phyloP scores from a whole-genome alignment of 345 rosid genomes.

The Eucalyptus cloeziana region DNA sequence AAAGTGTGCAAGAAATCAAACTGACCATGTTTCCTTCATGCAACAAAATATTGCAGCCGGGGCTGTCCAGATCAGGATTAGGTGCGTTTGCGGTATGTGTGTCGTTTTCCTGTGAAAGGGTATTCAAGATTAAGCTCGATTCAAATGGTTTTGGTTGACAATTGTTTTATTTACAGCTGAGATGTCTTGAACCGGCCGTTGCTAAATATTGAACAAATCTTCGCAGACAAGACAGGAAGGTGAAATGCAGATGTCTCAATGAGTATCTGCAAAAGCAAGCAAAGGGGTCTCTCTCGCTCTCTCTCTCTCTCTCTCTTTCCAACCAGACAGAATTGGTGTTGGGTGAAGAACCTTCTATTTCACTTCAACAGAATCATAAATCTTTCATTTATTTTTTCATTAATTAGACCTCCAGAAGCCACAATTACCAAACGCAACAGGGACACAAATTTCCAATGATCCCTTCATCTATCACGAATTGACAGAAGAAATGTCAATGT shows the following conservation, averaged over 20 bases:
- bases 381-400: background rate
- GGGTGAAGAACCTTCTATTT: slow-evolving; percentile 21
- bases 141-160: background rate
- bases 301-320: background rate
- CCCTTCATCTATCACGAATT: background rate
- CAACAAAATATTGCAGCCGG: background rate
- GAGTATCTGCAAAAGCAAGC: slow-evolving; percentile 29
- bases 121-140: background rate
- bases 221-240: slow-evolving; percentile 37
- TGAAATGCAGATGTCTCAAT: slow-evolving; percentile 16
- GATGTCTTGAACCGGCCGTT: background rate
- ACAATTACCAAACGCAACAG: background rate
- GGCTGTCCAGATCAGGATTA: background rate
- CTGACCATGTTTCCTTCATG: background rate
- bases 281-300: background rate
- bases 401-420: background rate
- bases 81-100: background rate
- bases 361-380: slow-evolving; percentile 8
- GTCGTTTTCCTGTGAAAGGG: background rate
- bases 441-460: background rate
- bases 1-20: background rate
- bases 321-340: slow-evolving; percentile 8
- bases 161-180: background rate
- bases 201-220: background rate
- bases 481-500: background rate